Evolutionary conservation across 2,329 filamentous ascomycete species (phyloP), one percentile per base, ranked within the genome.

Genomic region (Alternaria novae-zelandiae): DNA sequence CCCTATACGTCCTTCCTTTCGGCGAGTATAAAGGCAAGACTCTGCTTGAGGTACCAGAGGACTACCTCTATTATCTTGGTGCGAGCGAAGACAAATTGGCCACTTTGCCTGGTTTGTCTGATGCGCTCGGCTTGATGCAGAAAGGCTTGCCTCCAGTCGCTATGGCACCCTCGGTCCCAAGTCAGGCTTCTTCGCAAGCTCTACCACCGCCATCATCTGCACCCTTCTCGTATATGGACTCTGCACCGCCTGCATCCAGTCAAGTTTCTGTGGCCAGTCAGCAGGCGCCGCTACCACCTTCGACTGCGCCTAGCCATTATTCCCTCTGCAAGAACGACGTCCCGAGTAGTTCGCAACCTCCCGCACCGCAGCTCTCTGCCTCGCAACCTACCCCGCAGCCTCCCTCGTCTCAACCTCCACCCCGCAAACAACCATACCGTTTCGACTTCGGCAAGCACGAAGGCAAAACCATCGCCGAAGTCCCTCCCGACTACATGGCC

Each of bases 121-220:
- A 36, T 1, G 32, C 32, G 15, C 32, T 36, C 32, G 15, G 32
- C 32, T 5, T 36, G 15, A 36, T 36, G 32, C 7, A 36, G 32
- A 36, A 36, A 0, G 32, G 15, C 1, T 2, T 36, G 2, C 32
- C 15, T 5, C 32, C 32, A 9, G 15, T 36, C 32, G 32, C 2
- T n/a, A 36, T 3, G 32, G 8, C 0, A 4, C 2, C 32, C 2
- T 5, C 0, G 32, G 15, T 8, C 1, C 8, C 32, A 0, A 10
- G 7, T n/a, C 15, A n/a, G 6, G 1, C 6, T 8, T n/a, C 15
- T 0, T 36, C 32, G 4, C 32, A 36, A 0, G 1, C 32, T 36
- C 8, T 36, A 3, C 32, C 32, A 36, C 32, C 32, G 15, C 15
- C 32, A 36, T 36, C 32, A 36, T 36, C 4, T 36, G 32, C 3